Evolutionary conservation across 2,329 filamentous ascomycete genomes (phyloP), one percentile per base, ranked within the genome.

Genomic region (Sporothrix brasiliensis): DNA sequence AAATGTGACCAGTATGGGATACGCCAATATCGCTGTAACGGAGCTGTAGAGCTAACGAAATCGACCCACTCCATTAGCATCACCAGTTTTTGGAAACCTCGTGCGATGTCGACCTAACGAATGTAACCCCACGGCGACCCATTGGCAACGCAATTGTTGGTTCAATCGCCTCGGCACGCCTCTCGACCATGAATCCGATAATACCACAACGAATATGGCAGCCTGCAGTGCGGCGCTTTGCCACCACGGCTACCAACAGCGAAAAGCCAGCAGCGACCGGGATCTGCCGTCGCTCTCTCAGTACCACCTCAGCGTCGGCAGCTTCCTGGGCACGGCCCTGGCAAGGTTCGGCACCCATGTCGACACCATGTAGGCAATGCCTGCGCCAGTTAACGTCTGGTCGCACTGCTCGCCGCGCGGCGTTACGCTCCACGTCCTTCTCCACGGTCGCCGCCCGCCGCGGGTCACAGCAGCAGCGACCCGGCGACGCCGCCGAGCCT

Each of bases 21-120:
- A 63, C 30, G 13, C 11, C 4, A 14, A 63, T 58, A 70, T 70
- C 39, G 52, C 27, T 66, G 39, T 66, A 70, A 16, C 60, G 19
- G 68, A 24, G 52, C 41, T 68, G 21, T 41, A 19, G 68, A 24
- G 52, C 41, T 68, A 30, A 39, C 5, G 16, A 47, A 30, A 4
- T 53, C 21, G 70, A 53, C 68, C 70, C 70, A 72, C 63, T 56
- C 56, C 24, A 44, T 44, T 27, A 34, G 49, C 52, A 67, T 69
- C 70, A 66, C 66, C 66, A 58, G 19, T 63, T 69, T 69, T 69
- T 30, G 68, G 47, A 34, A 11, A 30, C 30, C 41, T 60, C 70
- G 58, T 30, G 50, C 66, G 47, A 71, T 44, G 24, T 41, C 27
- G 13, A 53, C 14, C 21, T 4, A 11, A 13, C 10, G 27, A 50